Evolutionary conservation across 352 stramenopile genomes (phyloP), one percentile per base, ranked within the genome.

Genomic region (Phytopythium helicoides): DNA sequence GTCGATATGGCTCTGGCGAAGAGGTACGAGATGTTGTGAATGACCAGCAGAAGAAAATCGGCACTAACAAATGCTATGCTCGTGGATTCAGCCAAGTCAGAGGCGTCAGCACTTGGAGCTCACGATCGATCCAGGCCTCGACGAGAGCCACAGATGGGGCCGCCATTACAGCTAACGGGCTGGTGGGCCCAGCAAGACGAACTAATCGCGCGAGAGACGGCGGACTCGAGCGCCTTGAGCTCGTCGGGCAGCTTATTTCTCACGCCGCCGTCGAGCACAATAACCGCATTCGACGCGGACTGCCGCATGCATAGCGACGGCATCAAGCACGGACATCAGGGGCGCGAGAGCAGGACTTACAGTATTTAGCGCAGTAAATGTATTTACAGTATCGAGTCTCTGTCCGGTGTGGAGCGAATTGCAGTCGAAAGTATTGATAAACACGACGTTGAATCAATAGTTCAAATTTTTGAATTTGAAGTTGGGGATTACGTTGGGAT

Each of bases 171-270:
- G 49, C 56, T 67, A 4, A 62, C 70, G 22, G 65, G 57, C 38
- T 74, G 65, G 65, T 71, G 70, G 34, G 64, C 60, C 44, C 54
- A 66, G 21, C 42, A 60, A 2, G 60, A 52, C 1, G 61, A 69
- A 23, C 41, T 60, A 10, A 58, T 66, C 39, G 47, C 56, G 51
- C 67, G 66, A 16, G 52, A 73, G 53, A 52, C 47, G 45, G 36
- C 62, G 44, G 59, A 68, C 26, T 39, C 18, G 8, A 42, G 54
- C n/a, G 58, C 46, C n/a, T 44, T 34, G 18, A 35, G 40, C 31
- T 26, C 46, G 18, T 22, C 31, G 31, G 21, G 21, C 28, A 48
- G 15, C 41, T 47, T 44, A 19, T 52, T 42, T 33, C 46, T 52
- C 8, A 52, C 46, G 46, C 31, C 46, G 46, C 46, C 46, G 4